These are phyloP conservation scores for Diaporthe caulivora DNA, from an alignment of 2,329 filamentous ascomycete species.

Conservation along the genomic window DNA sequence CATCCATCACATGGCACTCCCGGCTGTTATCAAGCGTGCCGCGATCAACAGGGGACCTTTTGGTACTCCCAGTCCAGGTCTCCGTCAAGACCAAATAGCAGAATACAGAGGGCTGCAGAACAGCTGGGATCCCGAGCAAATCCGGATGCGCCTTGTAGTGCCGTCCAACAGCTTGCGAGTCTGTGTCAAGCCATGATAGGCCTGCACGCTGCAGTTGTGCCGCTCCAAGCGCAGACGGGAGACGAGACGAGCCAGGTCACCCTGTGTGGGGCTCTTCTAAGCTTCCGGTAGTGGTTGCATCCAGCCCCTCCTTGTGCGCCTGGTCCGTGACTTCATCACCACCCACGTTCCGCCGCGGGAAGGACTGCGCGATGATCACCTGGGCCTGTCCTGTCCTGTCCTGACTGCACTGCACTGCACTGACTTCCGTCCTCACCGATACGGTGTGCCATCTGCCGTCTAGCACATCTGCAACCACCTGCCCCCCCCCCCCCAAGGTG, in stretches of 20 bases:
- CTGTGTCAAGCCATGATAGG: background rate
- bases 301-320: slow-evolving; percentile 24
- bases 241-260: background rate
- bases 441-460: background rate
- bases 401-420: background rate
- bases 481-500: background rate
- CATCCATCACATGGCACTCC: slow-evolving; percentile 19
- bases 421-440: slow-evolving; percentile 20
- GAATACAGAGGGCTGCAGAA: too few species aligned
- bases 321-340: slow-evolving; percentile 29
- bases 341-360: background rate
- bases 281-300: slow-evolving; percentile 30
- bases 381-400: background rate
- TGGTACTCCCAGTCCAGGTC: background rate
- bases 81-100: background rate
- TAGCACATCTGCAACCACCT: background rate
- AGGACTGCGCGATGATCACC: slow-evolving; percentile 12
- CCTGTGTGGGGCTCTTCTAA: slow-evolving; percentile 20
- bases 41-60: background rate
- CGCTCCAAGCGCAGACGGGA: too few species aligned
- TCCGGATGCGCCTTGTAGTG: background rate
- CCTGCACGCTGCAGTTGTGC: background rate
- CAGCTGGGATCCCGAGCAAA: background rate
- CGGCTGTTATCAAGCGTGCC: slow-evolving; percentile 19
- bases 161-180: background rate